Conservation (phyloP, 768 basidiomycete species). For the Tulasnella sp. region DNA sequence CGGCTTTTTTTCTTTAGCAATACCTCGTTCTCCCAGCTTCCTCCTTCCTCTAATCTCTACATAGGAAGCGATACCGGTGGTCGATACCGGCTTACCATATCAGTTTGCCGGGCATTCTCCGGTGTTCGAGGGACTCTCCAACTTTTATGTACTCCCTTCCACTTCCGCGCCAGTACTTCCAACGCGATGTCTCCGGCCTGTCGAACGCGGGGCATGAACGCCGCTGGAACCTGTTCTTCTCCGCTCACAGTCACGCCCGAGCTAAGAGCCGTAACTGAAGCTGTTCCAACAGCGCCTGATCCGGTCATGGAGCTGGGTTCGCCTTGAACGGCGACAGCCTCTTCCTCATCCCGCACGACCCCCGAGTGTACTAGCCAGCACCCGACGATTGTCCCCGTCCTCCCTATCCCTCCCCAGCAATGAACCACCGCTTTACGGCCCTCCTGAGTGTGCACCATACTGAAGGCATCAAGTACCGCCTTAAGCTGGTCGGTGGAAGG, state of each 20-base stretch:
- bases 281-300: no score
- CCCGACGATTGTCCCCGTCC: slow-evolving; percentile 26
- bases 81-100: background rate
- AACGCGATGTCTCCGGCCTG: slow-evolving; percentile 18
- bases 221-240: background rate
- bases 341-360: background rate
- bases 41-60: background rate
- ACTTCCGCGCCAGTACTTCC: background rate
- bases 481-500: background rate
- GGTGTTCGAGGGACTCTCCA: slow-evolving; percentile 21
- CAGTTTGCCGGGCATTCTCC: slow-evolving; percentile 21
- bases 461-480: background rate
- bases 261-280: no score
- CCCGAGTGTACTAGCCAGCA: slow-evolving; percentile 26
- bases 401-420: slow-evolving; percentile 29
- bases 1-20: no score
- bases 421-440: slow-evolving; percentile 13
- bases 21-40: background rate
- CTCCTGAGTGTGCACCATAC: background rate
- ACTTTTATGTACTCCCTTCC: slow-evolving; percentile 25
- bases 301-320: background rate
- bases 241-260: no score
- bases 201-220: background rate
- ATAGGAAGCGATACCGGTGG: background rate
- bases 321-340: background rate